Percentiles rank a stretch among this genome's conserved stretches.
These are phyloP conservation scores for Verticillium nubilum DNA, from an alignment of 2,329 filamentous ascomycete genomes.

Conservation along the genomic window DNA sequence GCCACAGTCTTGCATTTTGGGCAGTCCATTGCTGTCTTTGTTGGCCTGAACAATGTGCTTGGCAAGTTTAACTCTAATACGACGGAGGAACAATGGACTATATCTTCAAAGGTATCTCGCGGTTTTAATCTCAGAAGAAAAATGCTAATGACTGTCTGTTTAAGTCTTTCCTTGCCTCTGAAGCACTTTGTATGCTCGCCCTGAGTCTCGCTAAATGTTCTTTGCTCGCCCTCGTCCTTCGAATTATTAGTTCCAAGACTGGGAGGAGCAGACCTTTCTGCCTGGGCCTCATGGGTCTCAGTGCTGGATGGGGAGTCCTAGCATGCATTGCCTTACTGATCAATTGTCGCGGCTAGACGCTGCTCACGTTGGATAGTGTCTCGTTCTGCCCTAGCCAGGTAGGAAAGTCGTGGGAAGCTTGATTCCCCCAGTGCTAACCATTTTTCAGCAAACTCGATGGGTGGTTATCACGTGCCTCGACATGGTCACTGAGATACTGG, in stretches of 20 bases:
- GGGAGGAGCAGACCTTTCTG: slow-evolving; percentile 8
- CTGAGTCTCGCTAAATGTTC: slow-evolving; percentile 13
- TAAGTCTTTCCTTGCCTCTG: slow-evolving; percentile 5
- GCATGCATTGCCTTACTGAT: slow-evolving; percentile 4
- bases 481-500: slow-evolving; percentile 12
- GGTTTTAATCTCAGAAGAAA: neutral
- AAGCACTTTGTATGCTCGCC: slow-evolving; percentile 5
- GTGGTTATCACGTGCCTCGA: slow-evolving; percentile 9
- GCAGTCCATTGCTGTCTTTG: slow-evolving; percentile 9
- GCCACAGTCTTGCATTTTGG: slow-evolving; percentile 9
- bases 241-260: slow-evolving; percentile 10
- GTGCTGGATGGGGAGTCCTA: slow-evolving; percentile 6
- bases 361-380: slow-evolving; percentile 2
- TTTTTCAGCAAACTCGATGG: slow-evolving; percentile 6
- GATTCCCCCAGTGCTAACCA: neutral
- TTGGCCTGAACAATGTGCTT: slow-evolving; percentile 7
- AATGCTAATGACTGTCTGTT: neutral
- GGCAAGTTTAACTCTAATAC: slow-evolving; percentile 11
- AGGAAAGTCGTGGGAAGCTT: neutral
- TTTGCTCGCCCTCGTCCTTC: slow-evolving; percentile 10
- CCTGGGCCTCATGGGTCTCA: slow-evolving; percentile 6
- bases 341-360: neutral
- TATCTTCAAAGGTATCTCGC: slow-evolving; percentile 5
- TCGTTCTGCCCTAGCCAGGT: slow-evolving; percentile 8
- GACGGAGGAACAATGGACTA: slow-evolving; percentile 3